Conservation (phyloP, 2,329 filamentous ascomycete species). For the Talaromyces piceae region DNA sequence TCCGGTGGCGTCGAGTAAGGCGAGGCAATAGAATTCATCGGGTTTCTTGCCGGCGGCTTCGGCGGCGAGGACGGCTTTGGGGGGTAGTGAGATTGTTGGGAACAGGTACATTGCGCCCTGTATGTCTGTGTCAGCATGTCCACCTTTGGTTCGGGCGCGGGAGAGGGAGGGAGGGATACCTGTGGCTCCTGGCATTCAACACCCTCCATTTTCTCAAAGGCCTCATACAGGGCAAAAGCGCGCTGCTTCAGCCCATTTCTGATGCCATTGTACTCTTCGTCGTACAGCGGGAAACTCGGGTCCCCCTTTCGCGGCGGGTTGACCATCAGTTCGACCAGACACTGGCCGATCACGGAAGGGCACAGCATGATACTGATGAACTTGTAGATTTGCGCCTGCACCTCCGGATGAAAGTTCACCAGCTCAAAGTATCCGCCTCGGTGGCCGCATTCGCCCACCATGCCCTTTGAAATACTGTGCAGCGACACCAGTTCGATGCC, state of each 20-base stretch:
- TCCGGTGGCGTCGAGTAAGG: conserved; percentile 84
- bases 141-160: background rate
- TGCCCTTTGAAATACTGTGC: conserved; percentile 93
- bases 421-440: conserved; percentile 97
- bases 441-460: conserved; percentile 98
- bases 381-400: conserved; percentile 95
- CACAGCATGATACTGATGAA: conserved; percentile 96
- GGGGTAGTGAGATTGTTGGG: conserved; percentile 77
- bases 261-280: conserved; percentile 76
- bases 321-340: conserved; percentile 94
- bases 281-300: conserved; percentile 75
- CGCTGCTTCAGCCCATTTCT: conserved; percentile 70
- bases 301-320: conserved; percentile 83
- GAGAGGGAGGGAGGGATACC: conserved; percentile 26
- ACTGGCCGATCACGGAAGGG: conserved; percentile 91
- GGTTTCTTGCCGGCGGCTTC: conserved; percentile 62
- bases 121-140: conserved; percentile 5
- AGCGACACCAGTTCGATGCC: conserved; percentile 81
- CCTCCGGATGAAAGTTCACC: conserved; percentile 74
- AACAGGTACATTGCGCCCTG: conserved; percentile 98
- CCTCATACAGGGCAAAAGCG: conserved; percentile 77
- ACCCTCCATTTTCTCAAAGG: conserved; percentile 91
- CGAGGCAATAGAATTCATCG: conserved; percentile 92
- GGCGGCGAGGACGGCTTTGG: conserved; percentile 70
- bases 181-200: conserved; percentile 81